Percentiles rank a stretch among this genome's conserved stretches.
These are phyloP conservation scores for Neurospora intermedia DNA, from an alignment of 495 filamentous ascomycete species.

Conservation along the genomic window DNA sequence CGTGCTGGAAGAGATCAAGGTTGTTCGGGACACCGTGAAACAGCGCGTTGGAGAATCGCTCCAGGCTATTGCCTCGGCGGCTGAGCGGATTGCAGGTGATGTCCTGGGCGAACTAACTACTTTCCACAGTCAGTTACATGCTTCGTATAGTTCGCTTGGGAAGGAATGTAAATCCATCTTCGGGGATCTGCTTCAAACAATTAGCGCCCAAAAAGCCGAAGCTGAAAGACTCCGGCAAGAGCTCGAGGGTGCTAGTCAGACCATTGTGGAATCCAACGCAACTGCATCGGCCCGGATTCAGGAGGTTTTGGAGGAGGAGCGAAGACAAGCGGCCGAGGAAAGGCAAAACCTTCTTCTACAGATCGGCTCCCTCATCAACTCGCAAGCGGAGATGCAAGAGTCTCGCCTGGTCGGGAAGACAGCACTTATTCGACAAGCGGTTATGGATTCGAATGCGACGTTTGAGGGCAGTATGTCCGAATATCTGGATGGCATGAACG, in stretches of 20 bases:
- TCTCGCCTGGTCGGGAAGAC: conserved; percentile 56
- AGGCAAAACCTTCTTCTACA: conserved; percentile 62
- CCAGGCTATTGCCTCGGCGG: conserved; percentile 71
- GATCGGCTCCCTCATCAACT: conserved; percentile 62
- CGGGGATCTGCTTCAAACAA: conserved; percentile 60
- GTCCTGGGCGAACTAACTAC: conserved; percentile 77
- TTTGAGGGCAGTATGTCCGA: conserved; percentile 53
- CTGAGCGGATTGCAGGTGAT: conserved; percentile 77
- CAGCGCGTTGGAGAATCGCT: conserved; percentile 74
- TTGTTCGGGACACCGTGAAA: conserved; percentile 78
- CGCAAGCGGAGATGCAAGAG: conserved; percentile 62
- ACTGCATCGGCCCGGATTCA: conserved; percentile 57
- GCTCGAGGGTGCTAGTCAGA: conserved; percentile 54
- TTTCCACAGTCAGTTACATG: conserved; percentile 75
- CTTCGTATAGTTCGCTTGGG: conserved; percentile 81
- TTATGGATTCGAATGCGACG: conserved; percentile 47
- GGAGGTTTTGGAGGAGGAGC: conserved; percentile 65
- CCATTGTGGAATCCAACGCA: conserved; percentile 54
- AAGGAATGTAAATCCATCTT: conserved; percentile 80
- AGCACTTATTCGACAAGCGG: conserved; percentile 46
- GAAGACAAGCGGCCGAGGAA: conserved; percentile 59
- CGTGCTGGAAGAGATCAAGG: conserved; percentile 85
- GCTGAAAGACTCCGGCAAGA: conserved; percentile 59
- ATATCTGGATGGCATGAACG: conserved; percentile 62
- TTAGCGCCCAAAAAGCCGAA: conserved; percentile 69